Conservation (phyloP, 202 grass and related monocot genomes). For the Dendrocalamus latiflorus region DNA sequence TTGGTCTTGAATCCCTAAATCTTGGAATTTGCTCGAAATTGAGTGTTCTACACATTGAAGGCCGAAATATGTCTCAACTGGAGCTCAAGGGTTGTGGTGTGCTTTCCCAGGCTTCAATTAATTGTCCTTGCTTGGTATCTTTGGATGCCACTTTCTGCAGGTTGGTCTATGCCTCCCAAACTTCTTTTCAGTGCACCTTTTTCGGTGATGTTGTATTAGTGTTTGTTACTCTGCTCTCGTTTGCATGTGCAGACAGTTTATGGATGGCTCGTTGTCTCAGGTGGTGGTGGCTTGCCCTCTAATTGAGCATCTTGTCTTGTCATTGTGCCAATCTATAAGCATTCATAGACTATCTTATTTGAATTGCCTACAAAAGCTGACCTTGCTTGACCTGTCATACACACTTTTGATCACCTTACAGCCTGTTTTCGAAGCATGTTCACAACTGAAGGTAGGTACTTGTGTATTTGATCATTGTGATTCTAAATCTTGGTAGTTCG, state of each 20-base stretch:
- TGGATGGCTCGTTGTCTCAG: constrained; percentile 35
- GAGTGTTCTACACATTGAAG: constrained; percentile 54
- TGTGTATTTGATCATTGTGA: too few relatives aligned
- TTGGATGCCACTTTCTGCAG: constrained; percentile 99
- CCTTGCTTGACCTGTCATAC: constrained; percentile 91
- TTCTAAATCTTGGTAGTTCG: too few relatives aligned
- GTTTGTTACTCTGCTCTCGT: constrained; percentile 12
- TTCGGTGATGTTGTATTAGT: too few relatives aligned
- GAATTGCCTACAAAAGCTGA: constrained; percentile 51
- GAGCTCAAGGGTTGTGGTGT: constrained; percentile 91
- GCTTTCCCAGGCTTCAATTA: constrained; percentile 71
- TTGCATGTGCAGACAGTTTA: constrained; percentile 57
- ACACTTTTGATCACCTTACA: constrained; percentile 87
- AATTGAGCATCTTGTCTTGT: constrained; percentile 40
- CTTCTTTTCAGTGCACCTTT: too few relatives aligned
- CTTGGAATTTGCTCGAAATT: constrained; percentile 92
- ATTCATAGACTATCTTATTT: too few relatives aligned
- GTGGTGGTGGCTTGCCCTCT: constrained; percentile 14
- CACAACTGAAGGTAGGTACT: constrained; percentile 58
- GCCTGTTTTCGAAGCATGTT: constrained; percentile 82
- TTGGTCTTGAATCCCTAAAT: constrained; percentile 87
- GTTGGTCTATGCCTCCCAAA: constrained; percentile 8
- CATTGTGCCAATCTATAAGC: too few relatives aligned
- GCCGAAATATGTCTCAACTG: constrained; percentile 78
- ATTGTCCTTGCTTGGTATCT: constrained; percentile 72